A percentile compares a stretch with the other conserved stretches of the same genome.
Conservation (phyloP, 2,329 filamentous ascomycete species). For the Fusarium mundagurra region DNA sequence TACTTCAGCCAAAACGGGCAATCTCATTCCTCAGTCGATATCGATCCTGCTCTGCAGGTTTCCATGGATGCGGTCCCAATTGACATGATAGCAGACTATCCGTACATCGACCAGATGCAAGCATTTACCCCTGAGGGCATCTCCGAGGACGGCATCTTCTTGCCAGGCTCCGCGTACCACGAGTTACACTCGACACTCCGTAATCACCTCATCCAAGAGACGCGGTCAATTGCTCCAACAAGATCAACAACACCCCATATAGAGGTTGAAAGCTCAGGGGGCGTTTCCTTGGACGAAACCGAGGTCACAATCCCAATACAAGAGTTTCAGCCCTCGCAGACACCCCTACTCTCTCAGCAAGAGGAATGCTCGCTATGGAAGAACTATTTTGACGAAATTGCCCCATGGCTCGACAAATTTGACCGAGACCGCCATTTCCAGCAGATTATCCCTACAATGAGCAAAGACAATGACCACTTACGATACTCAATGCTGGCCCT, state of each 20-base stretch:
- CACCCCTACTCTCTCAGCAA: conserved; percentile 38
- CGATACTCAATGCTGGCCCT: conserved; percentile 61
- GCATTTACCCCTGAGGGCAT: conserved; percentile 47
- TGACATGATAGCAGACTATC: conserved; percentile 34
- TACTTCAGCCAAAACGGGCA: conserved; percentile 49
- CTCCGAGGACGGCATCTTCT: conserved; percentile 55
- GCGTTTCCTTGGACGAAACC: conserved; percentile 11
- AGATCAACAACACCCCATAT: conserved; percentile 36
- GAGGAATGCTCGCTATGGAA: conserved; percentile 52
- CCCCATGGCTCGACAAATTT: conserved; percentile 63
- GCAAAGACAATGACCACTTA: conserved; percentile 55
- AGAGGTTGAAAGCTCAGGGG: conserved; percentile 22
- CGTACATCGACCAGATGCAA: conserved; percentile 42
- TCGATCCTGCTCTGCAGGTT: conserved; percentile 36
- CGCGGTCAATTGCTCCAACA: conserved; percentile 52
- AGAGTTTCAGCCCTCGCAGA: conserved; percentile 30
- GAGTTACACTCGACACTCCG: conserved; percentile 57
- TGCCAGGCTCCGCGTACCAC: conserved; percentile 58
- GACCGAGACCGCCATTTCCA: conserved; percentile 60
- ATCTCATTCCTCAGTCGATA: conserved; percentile 14
- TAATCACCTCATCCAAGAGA: conserved; percentile 56
- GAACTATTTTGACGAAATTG: conserved; percentile 55
- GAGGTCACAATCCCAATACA: conserved; percentile 16
- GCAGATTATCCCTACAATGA: conserved; percentile 58
- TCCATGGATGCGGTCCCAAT: conserved; percentile 34